Evolutionary conservation across 2,329 filamentous ascomycete genomes (phyloP).

Genomic region (Aspergillus ochraceus): DNA sequence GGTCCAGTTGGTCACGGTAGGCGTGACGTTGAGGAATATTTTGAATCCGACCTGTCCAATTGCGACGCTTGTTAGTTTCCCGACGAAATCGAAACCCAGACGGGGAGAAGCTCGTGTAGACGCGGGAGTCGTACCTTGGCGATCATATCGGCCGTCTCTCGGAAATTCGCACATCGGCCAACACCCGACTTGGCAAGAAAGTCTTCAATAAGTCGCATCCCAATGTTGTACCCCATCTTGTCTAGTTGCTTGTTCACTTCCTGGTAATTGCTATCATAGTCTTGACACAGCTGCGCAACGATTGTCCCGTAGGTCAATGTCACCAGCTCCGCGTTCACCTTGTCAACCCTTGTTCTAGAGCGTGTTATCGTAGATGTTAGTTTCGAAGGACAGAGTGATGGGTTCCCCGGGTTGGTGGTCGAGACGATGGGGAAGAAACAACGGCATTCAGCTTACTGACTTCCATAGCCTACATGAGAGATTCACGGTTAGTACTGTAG

Average conservation of each 20-base stretch:
- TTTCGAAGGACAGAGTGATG: background rate
- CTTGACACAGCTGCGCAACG: conserved; percentile 92
- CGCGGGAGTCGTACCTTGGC: conserved; percentile 64
- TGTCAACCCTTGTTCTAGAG: conserved; percentile 84
- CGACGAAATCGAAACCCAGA: background rate
- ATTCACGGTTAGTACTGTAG: conserved; percentile 24
- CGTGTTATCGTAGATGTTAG: conserved; percentile 15
- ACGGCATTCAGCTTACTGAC: conserved; percentile 56
- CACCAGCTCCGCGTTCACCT: conserved; percentile 96
- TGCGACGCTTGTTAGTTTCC: background rate
- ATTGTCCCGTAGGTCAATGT: conserved; percentile 98
- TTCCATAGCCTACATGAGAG: conserved; percentile 75
- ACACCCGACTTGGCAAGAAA: conserved; percentile 95
- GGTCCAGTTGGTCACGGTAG: conserved; percentile 92
- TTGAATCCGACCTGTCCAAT: conserved; percentile 84
- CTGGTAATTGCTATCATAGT: conserved; percentile 89
- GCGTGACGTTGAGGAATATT: conserved; percentile 96
- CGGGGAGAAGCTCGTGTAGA: background rate
- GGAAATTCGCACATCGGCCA: conserved; percentile 85
- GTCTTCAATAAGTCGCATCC: conserved; percentile 91
- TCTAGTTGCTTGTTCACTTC: conserved; percentile 98
- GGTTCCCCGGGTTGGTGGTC: background rate
- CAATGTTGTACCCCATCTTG: conserved; percentile 99
- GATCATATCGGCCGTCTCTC: conserved; percentile 96
- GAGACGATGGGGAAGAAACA: background rate